Conservation (phyloP, 768 basidiomycete genomes). For the Auriscalpium orientale region DNA sequence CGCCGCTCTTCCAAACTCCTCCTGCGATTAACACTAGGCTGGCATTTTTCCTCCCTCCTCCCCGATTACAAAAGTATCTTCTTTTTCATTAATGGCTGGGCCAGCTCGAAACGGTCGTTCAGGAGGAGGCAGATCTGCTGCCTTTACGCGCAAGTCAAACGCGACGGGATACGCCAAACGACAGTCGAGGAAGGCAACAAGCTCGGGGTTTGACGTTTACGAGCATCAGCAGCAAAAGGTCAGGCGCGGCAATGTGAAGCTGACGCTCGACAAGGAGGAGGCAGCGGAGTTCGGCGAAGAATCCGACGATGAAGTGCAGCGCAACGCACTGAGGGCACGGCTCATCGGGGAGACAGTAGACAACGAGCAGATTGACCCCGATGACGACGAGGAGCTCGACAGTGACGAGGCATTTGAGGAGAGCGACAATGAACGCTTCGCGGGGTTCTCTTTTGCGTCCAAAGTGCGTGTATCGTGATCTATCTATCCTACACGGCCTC, state of each 20-base stretch:
- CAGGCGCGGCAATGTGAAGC: slow-evolving; percentile 43
- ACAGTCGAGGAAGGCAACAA: slow-evolving; percentile 35
- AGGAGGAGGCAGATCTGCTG: not conserved
- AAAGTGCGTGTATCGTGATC: slow-evolving; percentile 18
- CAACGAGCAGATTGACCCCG: slow-evolving; percentile 31
- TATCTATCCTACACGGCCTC: not conserved
- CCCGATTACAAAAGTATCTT: not conserved
- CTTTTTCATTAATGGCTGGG: not conserved
- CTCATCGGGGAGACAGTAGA: slow-evolving; percentile 34
- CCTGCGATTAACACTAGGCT: not conserved
- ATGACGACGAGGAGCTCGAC: slow-evolving; percentile 81
- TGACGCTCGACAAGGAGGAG: slow-evolving; percentile 55
- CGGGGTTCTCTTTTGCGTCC: slow-evolving; percentile 46
- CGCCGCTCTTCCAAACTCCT: not conserved
- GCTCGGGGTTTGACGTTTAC: slow-evolving; percentile 46
- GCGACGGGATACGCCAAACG: slow-evolving; percentile 46
- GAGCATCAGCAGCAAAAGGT: slow-evolving; percentile 48
- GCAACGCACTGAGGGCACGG: slow-evolving; percentile 21
- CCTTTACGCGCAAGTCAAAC: slow-evolving; percentile 24
- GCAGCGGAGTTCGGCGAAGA: slow-evolving; percentile 16
- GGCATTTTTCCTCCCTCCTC: not conserved
- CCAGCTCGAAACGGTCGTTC: not conserved
- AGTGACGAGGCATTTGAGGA: slow-evolving; percentile 81
- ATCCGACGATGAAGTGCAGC: slow-evolving; percentile 31
- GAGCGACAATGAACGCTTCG: slow-evolving; percentile 72